These are phyloP conservation scores for Epichloe elymi DNA, from an alignment of 2,329 filamentous ascomycete genomes.

Conservation along the genomic window DNA sequence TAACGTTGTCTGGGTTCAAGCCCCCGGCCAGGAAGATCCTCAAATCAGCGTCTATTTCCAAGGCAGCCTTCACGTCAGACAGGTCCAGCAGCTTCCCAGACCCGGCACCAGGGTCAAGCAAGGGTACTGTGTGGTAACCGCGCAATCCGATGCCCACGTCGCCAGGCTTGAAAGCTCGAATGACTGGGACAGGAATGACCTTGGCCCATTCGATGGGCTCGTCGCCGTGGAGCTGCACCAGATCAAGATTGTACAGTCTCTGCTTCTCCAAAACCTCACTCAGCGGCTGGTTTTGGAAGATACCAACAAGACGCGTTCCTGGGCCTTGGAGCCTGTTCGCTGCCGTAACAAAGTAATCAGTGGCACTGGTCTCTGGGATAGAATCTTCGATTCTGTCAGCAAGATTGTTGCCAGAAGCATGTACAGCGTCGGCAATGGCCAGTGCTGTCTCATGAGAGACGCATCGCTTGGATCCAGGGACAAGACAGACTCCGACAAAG, in stretches of 20 bases:
- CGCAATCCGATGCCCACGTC: conserved; percentile 58
- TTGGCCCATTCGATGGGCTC: conserved; percentile 88
- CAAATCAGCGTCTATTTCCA: conserved; percentile 58
- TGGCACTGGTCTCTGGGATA: conserved; percentile 23
- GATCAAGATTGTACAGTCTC: conserved; percentile 61
- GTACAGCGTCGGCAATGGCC: conserved; percentile 68
- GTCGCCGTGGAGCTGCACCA: conserved; percentile 84
- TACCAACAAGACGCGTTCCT: conserved; percentile 71
- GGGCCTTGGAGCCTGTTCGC: conserved; percentile 34
- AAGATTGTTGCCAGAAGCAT: conserved; percentile 43
- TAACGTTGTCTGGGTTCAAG: conserved; percentile 66
- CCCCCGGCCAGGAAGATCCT: conserved; percentile 76
- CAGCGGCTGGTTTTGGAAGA: conserved; percentile 85
- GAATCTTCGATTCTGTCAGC: conserved; percentile 18
- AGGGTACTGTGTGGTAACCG: conserved; percentile 70
- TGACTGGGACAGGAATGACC: conserved; percentile 82
- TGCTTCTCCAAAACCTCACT: conserved; percentile 71
- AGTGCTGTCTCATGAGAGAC: conserved; percentile 68
- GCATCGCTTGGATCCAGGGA: conserved; percentile 65
- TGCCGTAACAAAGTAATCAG: conserved; percentile 61
- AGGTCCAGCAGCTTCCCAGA: conserved; percentile 69
- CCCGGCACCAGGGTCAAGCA: conserved; percentile 79
- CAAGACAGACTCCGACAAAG: conserved; percentile 84
- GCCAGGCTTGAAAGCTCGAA: conserved; percentile 69
- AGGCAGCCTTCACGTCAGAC: conserved; percentile 49